Evolutionary conservation across 148 eudicot genomes (phyloP).

Genomic region (Mesembryanthemum crystallinum): DNA sequence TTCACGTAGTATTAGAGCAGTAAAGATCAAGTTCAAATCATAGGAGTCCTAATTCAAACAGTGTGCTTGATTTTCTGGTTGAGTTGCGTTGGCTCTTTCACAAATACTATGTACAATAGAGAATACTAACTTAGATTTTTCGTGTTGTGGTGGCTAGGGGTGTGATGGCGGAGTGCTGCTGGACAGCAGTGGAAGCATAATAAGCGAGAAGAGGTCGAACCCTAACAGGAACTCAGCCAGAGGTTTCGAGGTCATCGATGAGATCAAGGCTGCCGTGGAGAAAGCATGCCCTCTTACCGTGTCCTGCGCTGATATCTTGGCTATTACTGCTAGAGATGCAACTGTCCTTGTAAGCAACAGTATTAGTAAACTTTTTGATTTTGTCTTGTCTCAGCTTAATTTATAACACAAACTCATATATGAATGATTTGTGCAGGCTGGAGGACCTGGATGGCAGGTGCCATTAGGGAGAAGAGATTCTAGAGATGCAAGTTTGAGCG

Average conservation of each 20-base stretch:
- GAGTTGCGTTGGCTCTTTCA: too few relatives aligned
- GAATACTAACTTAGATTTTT: not conserved
- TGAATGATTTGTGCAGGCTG: not conserved
- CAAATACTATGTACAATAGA: too few relatives aligned
- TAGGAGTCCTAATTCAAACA: too few relatives aligned
- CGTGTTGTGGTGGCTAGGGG: conserved; percentile 31
- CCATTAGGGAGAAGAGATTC: not conserved
- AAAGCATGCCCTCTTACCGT: conserved; percentile 55
- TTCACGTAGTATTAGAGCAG: too few relatives aligned
- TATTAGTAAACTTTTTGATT: too few relatives aligned
- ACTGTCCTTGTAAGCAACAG: conserved; percentile 42
- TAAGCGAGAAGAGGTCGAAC: conserved; percentile 51
- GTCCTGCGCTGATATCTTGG: conserved; percentile 61
- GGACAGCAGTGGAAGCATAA: conserved; percentile 44
- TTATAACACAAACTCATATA: not conserved
- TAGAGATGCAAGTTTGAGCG: not conserved
- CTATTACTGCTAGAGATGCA: conserved; percentile 50
- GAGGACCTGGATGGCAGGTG: not conserved
- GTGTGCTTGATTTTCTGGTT: too few relatives aligned
- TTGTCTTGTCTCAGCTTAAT: too few relatives aligned
- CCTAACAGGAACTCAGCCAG: conserved; percentile 53
- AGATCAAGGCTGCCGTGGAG: conserved; percentile 56
- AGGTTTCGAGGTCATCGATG: conserved; percentile 55
- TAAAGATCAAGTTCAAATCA: too few relatives aligned
- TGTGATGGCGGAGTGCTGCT: conserved; percentile 54